A percentile compares a stretch with the other conserved stretches of the same genome.
Conservation (phyloP, 2,329 filamentous ascomycete genomes). For the Aspergillus pseudonomiae region DNA sequence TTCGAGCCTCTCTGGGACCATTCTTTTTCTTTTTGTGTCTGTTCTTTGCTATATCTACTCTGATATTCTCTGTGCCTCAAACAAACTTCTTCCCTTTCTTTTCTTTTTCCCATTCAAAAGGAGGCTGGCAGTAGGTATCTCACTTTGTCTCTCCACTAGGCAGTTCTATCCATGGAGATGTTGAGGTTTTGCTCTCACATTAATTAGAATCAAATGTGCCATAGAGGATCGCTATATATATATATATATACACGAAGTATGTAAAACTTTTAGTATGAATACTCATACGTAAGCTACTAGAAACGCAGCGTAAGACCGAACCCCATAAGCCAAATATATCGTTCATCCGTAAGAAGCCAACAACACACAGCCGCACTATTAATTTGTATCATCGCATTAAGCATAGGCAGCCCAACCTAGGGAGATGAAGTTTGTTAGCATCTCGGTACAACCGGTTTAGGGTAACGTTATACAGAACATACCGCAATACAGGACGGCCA, state of each 20-base stretch:
- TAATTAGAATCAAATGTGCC: background rate
- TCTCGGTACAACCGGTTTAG: background rate
- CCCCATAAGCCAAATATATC: background rate
- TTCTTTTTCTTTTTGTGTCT: background rate
- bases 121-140: background rate
- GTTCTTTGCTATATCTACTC: no score
- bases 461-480: constrained; percentile 34
- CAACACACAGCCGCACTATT: background rate
- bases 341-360: background rate
- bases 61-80: no score
- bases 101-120: background rate
- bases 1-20: constrained; percentile 4
- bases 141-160: background rate
- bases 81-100: background rate
- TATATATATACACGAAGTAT: background rate
- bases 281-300: no score
- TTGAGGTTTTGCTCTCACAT: no score
- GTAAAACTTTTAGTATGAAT: background rate
- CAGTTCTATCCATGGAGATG: background rate
- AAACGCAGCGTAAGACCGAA: background rate
- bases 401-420: constrained; percentile 58
- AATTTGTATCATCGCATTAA: constrained; percentile 13
- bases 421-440: constrained; percentile 16
- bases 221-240: background rate
- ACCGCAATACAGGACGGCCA: constrained; percentile 87